Evolutionary conservation across 345 rosid genomes (phyloP).

Genomic region (Citrus sp.): DNA sequence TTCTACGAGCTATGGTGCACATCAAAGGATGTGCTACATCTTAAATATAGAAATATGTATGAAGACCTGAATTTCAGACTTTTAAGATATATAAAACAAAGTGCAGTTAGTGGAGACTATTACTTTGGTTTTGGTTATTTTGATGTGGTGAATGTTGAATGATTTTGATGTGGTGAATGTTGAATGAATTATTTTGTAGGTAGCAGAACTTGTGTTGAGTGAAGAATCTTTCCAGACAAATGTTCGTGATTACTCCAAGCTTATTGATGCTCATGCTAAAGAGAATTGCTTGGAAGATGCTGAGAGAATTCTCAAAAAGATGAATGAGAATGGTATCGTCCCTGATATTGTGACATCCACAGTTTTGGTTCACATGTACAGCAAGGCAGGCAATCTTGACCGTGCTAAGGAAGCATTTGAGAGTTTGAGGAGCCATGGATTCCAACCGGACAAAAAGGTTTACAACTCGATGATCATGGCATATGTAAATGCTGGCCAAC

Average conservation of each 20-base stretch:
- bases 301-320: slow-evolving; percentile 70
- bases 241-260: slow-evolving; percentile 59
- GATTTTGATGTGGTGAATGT: slow-evolving; percentile 7
- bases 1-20: background rate
- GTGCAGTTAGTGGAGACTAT: background rate
- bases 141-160: slow-evolving; percentile 11
- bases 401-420: slow-evolving; percentile 69
- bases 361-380: slow-evolving; percentile 61
- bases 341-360: slow-evolving; percentile 58
- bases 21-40: background rate
- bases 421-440: slow-evolving; percentile 55
- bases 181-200: slow-evolving; percentile 41
- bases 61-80: slow-evolving; percentile 1
- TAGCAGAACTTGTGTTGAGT: slow-evolving; percentile 59
- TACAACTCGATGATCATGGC: slow-evolving; percentile 79
- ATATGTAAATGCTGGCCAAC: slow-evolving; percentile 55
- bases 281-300: slow-evolving; percentile 54
- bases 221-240: slow-evolving; percentile 64
- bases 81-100: background rate
- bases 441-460: slow-evolving; percentile 51
- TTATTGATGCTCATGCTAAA: slow-evolving; percentile 66
- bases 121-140: slow-evolving; percentile 7
- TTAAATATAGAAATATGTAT: background rate
- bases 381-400: slow-evolving; percentile 65
- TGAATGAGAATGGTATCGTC: slow-evolving; percentile 55